Evolutionary conservation across 768 basidiomycete species (phyloP).

Genomic region (Boletellus emodensis): DNA sequence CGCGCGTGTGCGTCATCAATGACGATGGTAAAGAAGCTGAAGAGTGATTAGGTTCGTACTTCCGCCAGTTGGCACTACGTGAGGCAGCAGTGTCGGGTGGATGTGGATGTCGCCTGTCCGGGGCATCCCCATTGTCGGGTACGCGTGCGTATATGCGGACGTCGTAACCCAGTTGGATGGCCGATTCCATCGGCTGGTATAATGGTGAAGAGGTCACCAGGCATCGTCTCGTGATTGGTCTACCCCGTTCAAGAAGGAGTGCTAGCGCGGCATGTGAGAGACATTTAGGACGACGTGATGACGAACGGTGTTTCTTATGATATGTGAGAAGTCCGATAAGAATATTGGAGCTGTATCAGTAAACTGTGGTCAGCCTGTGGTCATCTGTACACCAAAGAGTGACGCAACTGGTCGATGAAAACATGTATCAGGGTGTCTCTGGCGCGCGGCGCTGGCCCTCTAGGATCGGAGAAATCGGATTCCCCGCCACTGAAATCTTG

Average conservation of each 20-base stretch:
- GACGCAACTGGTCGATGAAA: slow-evolving; percentile 44
- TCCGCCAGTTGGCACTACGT: slow-evolving; percentile 20
- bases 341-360: slow-evolving; percentile 70
- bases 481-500: slow-evolving; percentile 34
- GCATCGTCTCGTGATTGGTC: slow-evolving; percentile 68
- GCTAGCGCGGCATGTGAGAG: slow-evolving; percentile 76
- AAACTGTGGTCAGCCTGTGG: slow-evolving; percentile 7
- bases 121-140: slow-evolving; percentile 61
- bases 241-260: slow-evolving; percentile 77
- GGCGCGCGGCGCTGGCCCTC: slow-evolving; percentile 30
- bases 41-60: slow-evolving; percentile 12
- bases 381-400: background rate
- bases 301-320: slow-evolving; percentile 49
- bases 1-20: slow-evolving; percentile 12
- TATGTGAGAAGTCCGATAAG: slow-evolving; percentile 77
- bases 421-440: slow-evolving; percentile 36
- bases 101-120: slow-evolving; percentile 41
- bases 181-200: slow-evolving; percentile 75
- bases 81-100: slow-evolving; percentile 10
- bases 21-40: background rate
- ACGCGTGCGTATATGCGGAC: slow-evolving; percentile 67
- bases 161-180: slow-evolving; percentile 71
- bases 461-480: slow-evolving; percentile 33
- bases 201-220: slow-evolving; percentile 80
- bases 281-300: slow-evolving; percentile 41